Evolutionary conservation across 78 protist species (phyloP), one percentile per base, ranked within the genome.

Genomic region (Creolimax fragrantissima): DNA sequence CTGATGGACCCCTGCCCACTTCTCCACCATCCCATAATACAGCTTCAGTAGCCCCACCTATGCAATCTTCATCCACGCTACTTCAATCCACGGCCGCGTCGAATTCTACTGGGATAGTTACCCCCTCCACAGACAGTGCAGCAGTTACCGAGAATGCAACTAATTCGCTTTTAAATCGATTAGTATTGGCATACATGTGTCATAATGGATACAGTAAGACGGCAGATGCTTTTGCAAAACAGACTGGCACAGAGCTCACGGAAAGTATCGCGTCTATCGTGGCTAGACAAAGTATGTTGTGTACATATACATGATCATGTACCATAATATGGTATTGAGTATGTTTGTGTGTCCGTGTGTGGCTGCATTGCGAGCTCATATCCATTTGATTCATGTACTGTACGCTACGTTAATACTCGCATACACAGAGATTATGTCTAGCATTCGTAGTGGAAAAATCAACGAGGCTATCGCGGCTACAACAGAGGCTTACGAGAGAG

Each of bases 181-280:
- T 95, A 17, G 94, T 95, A 17, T 43, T 94, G 5, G 74, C 45
- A 5, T 92, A 95, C 81, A 44, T 95, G 45, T 88, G 94, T 3
- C 95, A 95, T 89, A 93, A 93, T 86, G 96, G 96, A 3, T 95
- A 93, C 91, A 42, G 85, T 17, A 93, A 94, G 44, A 95, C 95
- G 3, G 94, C 94, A 43, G 91, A 41, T 35, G 5, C 89, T 43
- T 94, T 95, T 94, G 95, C 95, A 39, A 44, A 37, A 39, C 91
- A 90, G 5, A 93, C 95, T 5, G 94, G 92, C 35, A 58, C n/a
- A 11, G 36, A 32, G 36, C 43, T 88, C 58, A 4, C 41, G 4
- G 84, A 92, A 3, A 43, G 84, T 39, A 36, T 91, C 5, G 88
- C 81, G 32, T 91, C 92, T 2, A 35, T 47, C 81, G 74, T 58